Percentiles rank a stretch among this genome's conserved stretches.
phyloP scores from a whole-genome alignment of 768 basidiomycete genomes.

The Phylloporus arenicola region DNA sequence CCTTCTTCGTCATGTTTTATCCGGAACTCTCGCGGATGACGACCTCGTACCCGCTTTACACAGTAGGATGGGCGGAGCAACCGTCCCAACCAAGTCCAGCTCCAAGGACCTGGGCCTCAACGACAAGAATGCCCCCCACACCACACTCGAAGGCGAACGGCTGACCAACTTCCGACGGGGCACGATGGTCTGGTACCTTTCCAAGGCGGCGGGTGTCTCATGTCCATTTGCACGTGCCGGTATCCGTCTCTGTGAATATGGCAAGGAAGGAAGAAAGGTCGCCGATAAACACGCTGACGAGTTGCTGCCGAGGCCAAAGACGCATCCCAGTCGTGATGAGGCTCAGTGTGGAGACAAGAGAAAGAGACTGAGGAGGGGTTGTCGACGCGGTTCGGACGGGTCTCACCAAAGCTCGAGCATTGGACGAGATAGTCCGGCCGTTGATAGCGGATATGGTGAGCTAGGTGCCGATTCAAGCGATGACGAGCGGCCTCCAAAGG shows the following conservation, averaged over 20 bases:
- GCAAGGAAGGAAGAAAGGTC: slow-evolving; percentile 41
- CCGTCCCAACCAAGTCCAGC: slow-evolving; percentile 33
- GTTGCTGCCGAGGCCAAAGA: slow-evolving; percentile 38
- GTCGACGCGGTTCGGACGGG: slow-evolving; percentile 19
- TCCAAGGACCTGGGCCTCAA: slow-evolving; percentile 11
- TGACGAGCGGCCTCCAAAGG: slow-evolving; percentile 47
- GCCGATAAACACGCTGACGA: slow-evolving; percentile 24
- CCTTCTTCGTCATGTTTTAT: slow-evolving; percentile 64
- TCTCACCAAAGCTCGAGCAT: slow-evolving; percentile 7
- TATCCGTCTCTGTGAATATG: slow-evolving; percentile 67
- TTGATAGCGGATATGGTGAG: slow-evolving; percentile 27
- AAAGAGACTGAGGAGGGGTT: slow-evolving; percentile 36
- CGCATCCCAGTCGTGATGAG: slow-evolving; percentile 30
- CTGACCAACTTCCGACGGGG: slow-evolving; percentile 72
- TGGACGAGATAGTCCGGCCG: slow-evolving; percentile 16
- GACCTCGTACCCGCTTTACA: slow-evolving; percentile 66
- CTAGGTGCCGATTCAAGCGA: slow-evolving; percentile 24
- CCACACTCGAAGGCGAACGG: slow-evolving; percentile 29
- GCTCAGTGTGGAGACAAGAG: slow-evolving; percentile 44
- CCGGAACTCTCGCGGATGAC: slow-evolving; percentile 69
- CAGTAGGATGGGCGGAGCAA: slow-evolving; percentile 65
- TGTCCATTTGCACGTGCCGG: slow-evolving; percentile 73
- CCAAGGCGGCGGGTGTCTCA: slow-evolving; percentile 65
- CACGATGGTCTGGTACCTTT: slow-evolving; percentile 78
- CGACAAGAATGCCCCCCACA: slow-evolving; percentile 25